phyloP scores from a whole-genome alignment of 2,329 filamentous ascomycete genomes.

The Beauveria sp. region DNA sequence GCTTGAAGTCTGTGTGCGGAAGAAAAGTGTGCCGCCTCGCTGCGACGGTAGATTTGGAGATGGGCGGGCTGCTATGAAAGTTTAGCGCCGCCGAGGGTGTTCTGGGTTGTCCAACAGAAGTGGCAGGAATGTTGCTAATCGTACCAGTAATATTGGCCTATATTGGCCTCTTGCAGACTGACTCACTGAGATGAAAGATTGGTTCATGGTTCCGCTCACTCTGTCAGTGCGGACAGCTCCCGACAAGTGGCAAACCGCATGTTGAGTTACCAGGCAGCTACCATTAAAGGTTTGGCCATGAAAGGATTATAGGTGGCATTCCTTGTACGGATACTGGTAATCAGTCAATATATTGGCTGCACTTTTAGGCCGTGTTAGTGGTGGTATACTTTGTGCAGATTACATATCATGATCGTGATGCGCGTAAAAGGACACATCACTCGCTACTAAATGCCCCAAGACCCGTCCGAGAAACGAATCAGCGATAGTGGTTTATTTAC shows the following conservation, averaged over 20 bases:
- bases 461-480: slow-evolving; percentile 1
- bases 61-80: background rate
- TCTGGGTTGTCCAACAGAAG: background rate
- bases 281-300: background rate
- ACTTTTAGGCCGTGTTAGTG: background rate
- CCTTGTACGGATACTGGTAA: too few species aligned
- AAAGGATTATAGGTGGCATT: background rate
- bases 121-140: background rate
- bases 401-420: slow-evolving; percentile 2
- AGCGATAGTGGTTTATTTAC: background rate
- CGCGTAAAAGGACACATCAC: background rate
- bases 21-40: slow-evolving; percentile 2
- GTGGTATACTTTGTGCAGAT: background rate
- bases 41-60: slow-evolving; percentile 10
- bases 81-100: background rate
- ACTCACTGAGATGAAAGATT: too few species aligned
- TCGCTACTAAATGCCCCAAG: background rate
- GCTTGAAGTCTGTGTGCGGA: slow-evolving; percentile 4
- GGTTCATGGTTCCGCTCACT: background rate
- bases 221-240: background rate
- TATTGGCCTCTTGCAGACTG: too few species aligned
- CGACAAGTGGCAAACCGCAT: too few species aligned
- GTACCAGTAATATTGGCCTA: too few species aligned
- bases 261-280: background rate
- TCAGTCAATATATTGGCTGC: background rate